Evolutionary conservation across 2,329 filamentous ascomycete genomes (phyloP).

Genomic region (Cladosporium cucumerinum): DNA sequence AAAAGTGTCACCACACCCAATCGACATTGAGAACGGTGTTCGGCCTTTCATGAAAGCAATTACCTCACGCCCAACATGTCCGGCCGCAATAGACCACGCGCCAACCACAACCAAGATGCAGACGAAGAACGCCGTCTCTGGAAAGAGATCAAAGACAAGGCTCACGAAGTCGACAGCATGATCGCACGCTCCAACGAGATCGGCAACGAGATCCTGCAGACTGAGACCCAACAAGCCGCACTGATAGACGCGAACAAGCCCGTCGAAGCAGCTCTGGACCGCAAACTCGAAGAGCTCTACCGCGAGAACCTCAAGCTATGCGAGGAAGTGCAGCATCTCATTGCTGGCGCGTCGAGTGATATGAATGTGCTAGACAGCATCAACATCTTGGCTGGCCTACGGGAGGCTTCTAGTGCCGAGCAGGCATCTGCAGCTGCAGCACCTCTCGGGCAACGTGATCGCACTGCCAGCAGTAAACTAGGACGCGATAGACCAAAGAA

Average conservation of each 20-base stretch:
- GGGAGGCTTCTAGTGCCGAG: slow-evolving; percentile 42
- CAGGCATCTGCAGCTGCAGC: slow-evolving; percentile 36
- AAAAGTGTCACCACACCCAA: not conserved
- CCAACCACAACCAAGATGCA: slow-evolving; percentile 47
- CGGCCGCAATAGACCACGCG: slow-evolving; percentile 43
- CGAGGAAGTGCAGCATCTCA: slow-evolving; percentile 44
- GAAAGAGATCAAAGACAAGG: slow-evolving; percentile 47
- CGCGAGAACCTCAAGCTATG: slow-evolving; percentile 48
- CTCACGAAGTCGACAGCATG: slow-evolving; percentile 44
- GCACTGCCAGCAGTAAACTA: slow-evolving; percentile 28
- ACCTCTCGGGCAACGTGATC: slow-evolving; percentile 27
- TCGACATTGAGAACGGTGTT: too few species aligned
- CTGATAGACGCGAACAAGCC: slow-evolving; percentile 30
- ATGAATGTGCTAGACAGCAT: slow-evolving; percentile 44
- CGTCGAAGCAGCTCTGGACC: slow-evolving; percentile 39
- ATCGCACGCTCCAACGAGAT: slow-evolving; percentile 37
- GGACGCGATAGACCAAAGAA: slow-evolving; percentile 26
- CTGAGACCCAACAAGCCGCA: slow-evolving; percentile 35
- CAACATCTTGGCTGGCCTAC: slow-evolving; percentile 46
- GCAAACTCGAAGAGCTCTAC: slow-evolving; percentile 45
- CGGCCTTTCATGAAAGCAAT: not conserved
- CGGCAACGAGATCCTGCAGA: slow-evolving; percentile 36
- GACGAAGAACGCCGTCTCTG: slow-evolving; percentile 50
- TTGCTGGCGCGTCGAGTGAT: slow-evolving; percentile 42
- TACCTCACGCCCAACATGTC: slow-evolving; percentile 38